A percentile compares a stretch with the other conserved stretches of the same genome.
These are phyloP conservation scores for Cystobasidiopsis lactophilus DNA, from an alignment of 768 basidiomycete species.

Conservation along the genomic window DNA sequence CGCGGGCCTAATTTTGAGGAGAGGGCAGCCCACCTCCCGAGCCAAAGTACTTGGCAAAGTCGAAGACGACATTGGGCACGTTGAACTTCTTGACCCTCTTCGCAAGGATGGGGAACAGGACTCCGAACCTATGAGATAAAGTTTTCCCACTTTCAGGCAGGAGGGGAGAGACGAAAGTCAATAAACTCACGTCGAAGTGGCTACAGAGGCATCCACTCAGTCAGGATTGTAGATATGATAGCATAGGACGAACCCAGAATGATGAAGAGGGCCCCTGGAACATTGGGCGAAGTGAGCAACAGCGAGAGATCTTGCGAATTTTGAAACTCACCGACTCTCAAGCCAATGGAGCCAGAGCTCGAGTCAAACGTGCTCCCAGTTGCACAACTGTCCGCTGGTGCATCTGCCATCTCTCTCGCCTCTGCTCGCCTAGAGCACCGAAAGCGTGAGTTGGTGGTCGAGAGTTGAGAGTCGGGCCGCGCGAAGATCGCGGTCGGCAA, in stretches of 20 bases:
- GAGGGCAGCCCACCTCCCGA: slow-evolving; percentile 1
- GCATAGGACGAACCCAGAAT: neutral
- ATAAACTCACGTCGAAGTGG: neutral
- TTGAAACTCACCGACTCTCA: too few species aligned
- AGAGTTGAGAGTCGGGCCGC: too few species aligned
- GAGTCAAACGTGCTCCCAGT: too few species aligned
- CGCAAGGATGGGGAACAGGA: slow-evolving; percentile 10
- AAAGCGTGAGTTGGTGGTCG: too few species aligned
- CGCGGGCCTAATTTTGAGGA: neutral
- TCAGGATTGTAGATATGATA: neutral
- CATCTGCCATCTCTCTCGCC: too few species aligned
- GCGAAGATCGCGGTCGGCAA: too few species aligned
- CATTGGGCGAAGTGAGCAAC: too few species aligned
- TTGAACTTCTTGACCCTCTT: neutral
- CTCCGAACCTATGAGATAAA: neutral
- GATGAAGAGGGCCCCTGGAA: neutral
- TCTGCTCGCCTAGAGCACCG: too few species aligned
- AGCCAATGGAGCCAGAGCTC: too few species aligned
- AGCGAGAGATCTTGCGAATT: too few species aligned
- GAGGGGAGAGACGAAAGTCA: neutral
- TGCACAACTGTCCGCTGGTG: too few species aligned
- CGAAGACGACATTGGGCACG: slow-evolving; percentile 6
- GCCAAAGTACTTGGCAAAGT: slow-evolving; percentile 12
- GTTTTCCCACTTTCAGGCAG: neutral
- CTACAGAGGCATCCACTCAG: neutral